Base-by-base conservation (phyloP, 345 rosid genomes). In the Citrus cavaleriei region DNA sequence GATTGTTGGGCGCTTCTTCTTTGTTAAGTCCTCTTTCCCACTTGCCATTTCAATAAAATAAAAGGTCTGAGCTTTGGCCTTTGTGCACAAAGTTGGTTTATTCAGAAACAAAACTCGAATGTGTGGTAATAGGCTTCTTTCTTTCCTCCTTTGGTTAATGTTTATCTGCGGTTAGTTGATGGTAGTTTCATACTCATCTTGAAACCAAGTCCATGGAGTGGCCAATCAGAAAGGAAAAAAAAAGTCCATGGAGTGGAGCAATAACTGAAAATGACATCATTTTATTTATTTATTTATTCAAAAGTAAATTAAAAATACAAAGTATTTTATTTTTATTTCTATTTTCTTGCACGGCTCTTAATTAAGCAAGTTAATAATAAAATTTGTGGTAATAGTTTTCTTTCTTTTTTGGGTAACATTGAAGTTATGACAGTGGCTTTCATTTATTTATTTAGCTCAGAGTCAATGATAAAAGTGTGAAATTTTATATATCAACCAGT, bases 1-100 rank as follows among this genome's bases (percentile, higher is more conserved):
- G 75, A 93, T 90, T 38, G 97, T 87, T 0, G 98, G 98, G 51
- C 90, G 88, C 81, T 83, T 81, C 40, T 69, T 73, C 35, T 79
- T 68, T n/a, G 84, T 46, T 42, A 82, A 57, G 30, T 73, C 18
- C 40, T 83, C 87, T 35, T 85, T 91, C 65, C 75, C 87, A 59
- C 24, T 58, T 8, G 88, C 93, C 97, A 92, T 92, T 70, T 58
- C 7, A 57, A 38, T 24, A 25, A 13, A 46, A 46, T 12, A 46
- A 13, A 12, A 28, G 38, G 32, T 25, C 7, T 28, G 28, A 19
- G 62, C 58, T 32, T 54, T 35, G 37, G 37, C 37, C 37, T 6
- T 35, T 25, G 22, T 21, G 5, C 40, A 4, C 22, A 14, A 25
- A 68, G 72, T 21, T 58, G 18, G 25, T 12, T 55, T 2, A 22